phyloP scores from a whole-genome alignment of 1,139 yeast species.

The Diutina neorugosa region DNA sequence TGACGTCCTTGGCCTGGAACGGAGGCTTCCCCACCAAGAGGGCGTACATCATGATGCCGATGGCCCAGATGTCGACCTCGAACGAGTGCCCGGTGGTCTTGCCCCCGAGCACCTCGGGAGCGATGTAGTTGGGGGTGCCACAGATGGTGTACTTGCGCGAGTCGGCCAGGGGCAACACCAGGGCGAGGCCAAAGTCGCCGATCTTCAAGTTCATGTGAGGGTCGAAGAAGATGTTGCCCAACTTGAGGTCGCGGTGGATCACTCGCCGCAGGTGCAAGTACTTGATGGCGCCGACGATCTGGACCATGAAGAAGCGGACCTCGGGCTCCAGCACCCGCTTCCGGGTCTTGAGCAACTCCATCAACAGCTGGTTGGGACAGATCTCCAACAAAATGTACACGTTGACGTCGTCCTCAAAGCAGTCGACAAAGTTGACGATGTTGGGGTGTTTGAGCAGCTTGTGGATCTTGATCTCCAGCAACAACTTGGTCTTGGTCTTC shows the following conservation, averaged over 20 bases:
- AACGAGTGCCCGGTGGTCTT: constrained; percentile 82
- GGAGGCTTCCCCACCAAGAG: constrained; percentile 91
- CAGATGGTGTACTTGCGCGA: constrained; percentile 87
- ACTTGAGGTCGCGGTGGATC: constrained; percentile 89
- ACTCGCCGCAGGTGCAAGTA: constrained; percentile 87
- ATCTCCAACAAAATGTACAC: constrained; percentile 89
- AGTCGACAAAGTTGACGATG: constrained; percentile 83
- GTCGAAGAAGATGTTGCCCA: constrained; percentile 90
- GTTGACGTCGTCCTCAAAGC: constrained; percentile 90
- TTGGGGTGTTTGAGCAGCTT: constrained; percentile 82
- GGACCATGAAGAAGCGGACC: constrained; percentile 81
- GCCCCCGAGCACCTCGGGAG: constrained; percentile 92
- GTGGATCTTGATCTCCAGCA: constrained; percentile 93
- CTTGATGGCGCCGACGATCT: constrained; percentile 85
- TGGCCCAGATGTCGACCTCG: constrained; percentile 95
- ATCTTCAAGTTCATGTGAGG: constrained; percentile 85
- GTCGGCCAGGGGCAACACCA: constrained; percentile 54
- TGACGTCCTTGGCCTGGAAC: constrained; percentile 91
- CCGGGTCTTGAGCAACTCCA: constrained; percentile 83
- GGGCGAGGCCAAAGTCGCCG: constrained; percentile 95
- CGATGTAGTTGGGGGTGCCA: constrained; percentile 96
- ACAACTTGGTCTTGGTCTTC: constrained; percentile 77
- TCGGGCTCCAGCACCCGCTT: constrained; percentile 83
- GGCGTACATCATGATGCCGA: constrained; percentile 92
- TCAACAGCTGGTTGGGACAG: constrained; percentile 84